These are phyloP conservation scores for Malus fusca DNA, from an alignment of 306 rosid species.

Conservation along the genomic window DNA sequence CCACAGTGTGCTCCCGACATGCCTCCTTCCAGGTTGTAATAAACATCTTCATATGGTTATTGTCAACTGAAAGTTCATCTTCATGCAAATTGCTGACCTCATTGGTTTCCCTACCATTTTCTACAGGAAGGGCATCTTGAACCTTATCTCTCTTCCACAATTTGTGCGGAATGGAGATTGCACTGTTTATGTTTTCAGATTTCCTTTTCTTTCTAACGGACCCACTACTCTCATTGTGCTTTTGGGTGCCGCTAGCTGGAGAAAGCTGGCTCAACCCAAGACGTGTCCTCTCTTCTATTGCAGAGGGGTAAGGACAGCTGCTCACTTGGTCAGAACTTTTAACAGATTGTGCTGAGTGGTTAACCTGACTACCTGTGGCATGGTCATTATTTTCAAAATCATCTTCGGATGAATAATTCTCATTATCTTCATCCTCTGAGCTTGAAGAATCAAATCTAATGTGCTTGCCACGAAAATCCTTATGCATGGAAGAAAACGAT, in stretches of 20 bases:
- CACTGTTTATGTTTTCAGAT: slow-evolving; percentile 1
- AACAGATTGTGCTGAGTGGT: slow-evolving; percentile 25
- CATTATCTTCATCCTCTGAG: background rate
- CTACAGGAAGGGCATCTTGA: slow-evolving; percentile 8
- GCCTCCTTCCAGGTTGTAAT: slow-evolving; percentile 75
- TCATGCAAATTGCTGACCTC: background rate
- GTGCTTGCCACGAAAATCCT: slow-evolving; percentile 60
- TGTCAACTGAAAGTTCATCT: slow-evolving; percentile 31
- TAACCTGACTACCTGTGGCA: slow-evolving; percentile 16
- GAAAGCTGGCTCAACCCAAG: slow-evolving; percentile 42
- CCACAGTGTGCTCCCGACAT: slow-evolving; percentile 36
- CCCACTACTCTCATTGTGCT: slow-evolving; percentile 17
- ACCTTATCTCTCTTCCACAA: slow-evolving; percentile 7
- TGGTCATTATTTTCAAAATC: slow-evolving; percentile 1
- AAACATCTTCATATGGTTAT: slow-evolving; percentile 49
- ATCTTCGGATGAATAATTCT: background rate
- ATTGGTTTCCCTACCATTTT: slow-evolving; percentile 10
- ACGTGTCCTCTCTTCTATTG: slow-evolving; percentile 64
- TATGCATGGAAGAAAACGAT: slow-evolving; percentile 50
- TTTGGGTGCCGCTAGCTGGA: slow-evolving; percentile 28
- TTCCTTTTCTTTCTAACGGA: slow-evolving; percentile 34
- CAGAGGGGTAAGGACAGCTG: slow-evolving; percentile 88
- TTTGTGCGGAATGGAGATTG: slow-evolving; percentile 10
- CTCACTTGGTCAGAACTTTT: slow-evolving; percentile 52
- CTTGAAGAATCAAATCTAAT: slow-evolving; percentile 42